Evolutionary conservation across 2,329 filamentous ascomycete species (phyloP).

Genomic region (Aspergillus aculeatus): DNA sequence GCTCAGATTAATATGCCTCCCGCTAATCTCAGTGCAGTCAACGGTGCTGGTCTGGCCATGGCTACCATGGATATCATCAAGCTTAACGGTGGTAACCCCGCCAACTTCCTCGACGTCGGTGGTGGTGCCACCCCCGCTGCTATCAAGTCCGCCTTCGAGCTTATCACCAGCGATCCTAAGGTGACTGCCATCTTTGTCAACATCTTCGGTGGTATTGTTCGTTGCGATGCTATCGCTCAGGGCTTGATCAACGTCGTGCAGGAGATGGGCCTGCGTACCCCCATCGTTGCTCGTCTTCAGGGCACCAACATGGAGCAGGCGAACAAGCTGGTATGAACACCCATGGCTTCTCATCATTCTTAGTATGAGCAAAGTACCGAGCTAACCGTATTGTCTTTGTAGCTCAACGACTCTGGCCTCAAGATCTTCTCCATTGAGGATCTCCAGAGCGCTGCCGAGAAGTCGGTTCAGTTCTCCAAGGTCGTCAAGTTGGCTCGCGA

Average conservation of each 20-base stretch:
- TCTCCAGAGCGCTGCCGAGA: conserved; percentile 94
- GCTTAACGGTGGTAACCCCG: conserved; percentile 91
- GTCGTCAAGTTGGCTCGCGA: conserved; percentile 98
- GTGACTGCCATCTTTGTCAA: conserved; percentile 99
- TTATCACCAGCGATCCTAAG: conserved; percentile 98
- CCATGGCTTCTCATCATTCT: not conserved
- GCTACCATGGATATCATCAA: conserved; percentile 99
- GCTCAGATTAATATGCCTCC: not conserved
- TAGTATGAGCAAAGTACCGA: not conserved
- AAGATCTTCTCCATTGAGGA: conserved; percentile 99
- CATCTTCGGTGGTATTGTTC: conserved; percentile 98
- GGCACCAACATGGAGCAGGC: conserved; percentile 97
- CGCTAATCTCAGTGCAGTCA: conserved; percentile 57
- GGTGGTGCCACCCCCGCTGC: conserved; percentile 95
- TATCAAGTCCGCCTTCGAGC: conserved; percentile 96
- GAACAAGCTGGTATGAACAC: conserved; percentile 66
- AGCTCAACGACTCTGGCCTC: conserved; percentile 93
- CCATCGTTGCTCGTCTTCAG: conserved; percentile 95
- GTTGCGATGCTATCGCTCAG: conserved; percentile 95
- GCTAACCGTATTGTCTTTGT: conserved; percentile 10
- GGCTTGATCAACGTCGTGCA: conserved; percentile 94
- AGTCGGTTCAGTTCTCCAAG: conserved; percentile 98
- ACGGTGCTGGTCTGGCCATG: conserved; percentile 98
- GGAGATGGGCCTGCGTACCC: conserved; percentile 91
- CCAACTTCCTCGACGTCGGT: conserved; percentile 98